Evolutionary conservation across 208 protist species (phyloP), one percentile per base, ranked within the genome.

Genomic region (Acanthamoeba sp.): DNA sequence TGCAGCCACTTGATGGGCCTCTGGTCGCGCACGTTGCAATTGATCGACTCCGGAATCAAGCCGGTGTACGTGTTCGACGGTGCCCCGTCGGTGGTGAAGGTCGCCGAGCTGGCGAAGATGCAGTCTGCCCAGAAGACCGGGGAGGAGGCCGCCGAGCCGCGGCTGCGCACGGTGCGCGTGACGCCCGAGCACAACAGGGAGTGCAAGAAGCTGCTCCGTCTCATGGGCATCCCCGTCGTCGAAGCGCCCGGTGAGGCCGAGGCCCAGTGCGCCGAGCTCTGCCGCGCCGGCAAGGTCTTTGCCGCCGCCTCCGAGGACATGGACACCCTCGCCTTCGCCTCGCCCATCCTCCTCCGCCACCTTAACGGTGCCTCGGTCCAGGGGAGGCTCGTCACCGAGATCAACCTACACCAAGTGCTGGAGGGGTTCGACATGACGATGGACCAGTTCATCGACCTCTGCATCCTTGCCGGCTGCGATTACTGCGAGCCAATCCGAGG

Each of bases 231-330:
- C 45, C 99, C 99, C 7, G 97, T 88, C 0, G 82, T 94, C 29
- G 96, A 99, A 95, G 99, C 99, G n/a, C 98, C 98, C 20, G 97
- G 97, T 38, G 99, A 99, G 96, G 99, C 99, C 27, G 99, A 99
- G 95, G 99, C 99, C 57, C 99, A 99, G 97, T 99, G 99, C 95
- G 99, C 99, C 5, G 99, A 98, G 89, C 95, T 99, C 18, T 97
- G 98, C 40, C 98, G 98, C 95, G 97, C 95, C 42, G 98, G 98
- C 5, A 98, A 99, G 87, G 99, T 99, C 42, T 99, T 97, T 97
- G 99, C 98, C 0, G 99, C 99, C 6, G 99, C 97, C 18, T 99
- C 99, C 22, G 99, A 99, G 96, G 99, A 99, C 96, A 99, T 99
- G 99, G 99, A 99, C 95, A 97, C 99, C 24, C 98, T 99, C 1